Percentiles rank a stretch among this genome's conserved stretches.
phyloP scores from a whole-genome alignment of 2,329 filamentous ascomycete genomes.

The Exophiala mesophila region DNA sequence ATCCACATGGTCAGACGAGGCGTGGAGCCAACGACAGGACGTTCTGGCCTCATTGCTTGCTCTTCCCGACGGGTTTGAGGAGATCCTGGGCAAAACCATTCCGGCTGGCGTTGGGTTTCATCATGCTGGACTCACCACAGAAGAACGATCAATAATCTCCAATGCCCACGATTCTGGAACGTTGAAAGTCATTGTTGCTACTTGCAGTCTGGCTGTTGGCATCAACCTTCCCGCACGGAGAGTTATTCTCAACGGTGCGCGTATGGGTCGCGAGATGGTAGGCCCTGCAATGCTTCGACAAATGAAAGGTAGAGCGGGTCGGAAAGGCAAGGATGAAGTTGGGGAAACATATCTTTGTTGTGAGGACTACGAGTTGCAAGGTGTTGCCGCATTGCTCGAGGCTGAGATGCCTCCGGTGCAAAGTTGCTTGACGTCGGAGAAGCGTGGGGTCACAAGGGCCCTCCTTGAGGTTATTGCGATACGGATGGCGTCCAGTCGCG shows the following conservation, averaged over 20 bases:
- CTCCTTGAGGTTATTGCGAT: constrained; percentile 67
- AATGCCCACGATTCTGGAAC: constrained; percentile 64
- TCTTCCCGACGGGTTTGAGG: constrained; percentile 62
- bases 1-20: constrained; percentile 40
- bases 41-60: constrained; percentile 63
- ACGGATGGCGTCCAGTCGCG: constrained; percentile 60
- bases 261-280: constrained; percentile 72
- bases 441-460: constrained; percentile 65
- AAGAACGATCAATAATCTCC: constrained; percentile 69
- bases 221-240: constrained; percentile 69
- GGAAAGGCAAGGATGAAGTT: constrained; percentile 72
- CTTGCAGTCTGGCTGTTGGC: constrained; percentile 75
- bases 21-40: constrained; percentile 58
- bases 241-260: constrained; percentile 69
- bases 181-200: constrained; percentile 68
- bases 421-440: constrained; percentile 65
- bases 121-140: constrained; percentile 60
- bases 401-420: constrained; percentile 65
- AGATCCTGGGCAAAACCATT: constrained; percentile 59
- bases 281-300: constrained; percentile 74
- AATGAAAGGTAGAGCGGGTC: constrained; percentile 72
- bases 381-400: constrained; percentile 65
- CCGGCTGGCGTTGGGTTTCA: constrained; percentile 68
- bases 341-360: constrained; percentile 76
- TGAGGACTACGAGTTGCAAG: constrained; percentile 61